A percentile compares a stretch with the other conserved stretches of the same genome.
Conservation (phyloP, 2,329 filamentous ascomycete species). For the Pseudocercospora vitis region DNA sequence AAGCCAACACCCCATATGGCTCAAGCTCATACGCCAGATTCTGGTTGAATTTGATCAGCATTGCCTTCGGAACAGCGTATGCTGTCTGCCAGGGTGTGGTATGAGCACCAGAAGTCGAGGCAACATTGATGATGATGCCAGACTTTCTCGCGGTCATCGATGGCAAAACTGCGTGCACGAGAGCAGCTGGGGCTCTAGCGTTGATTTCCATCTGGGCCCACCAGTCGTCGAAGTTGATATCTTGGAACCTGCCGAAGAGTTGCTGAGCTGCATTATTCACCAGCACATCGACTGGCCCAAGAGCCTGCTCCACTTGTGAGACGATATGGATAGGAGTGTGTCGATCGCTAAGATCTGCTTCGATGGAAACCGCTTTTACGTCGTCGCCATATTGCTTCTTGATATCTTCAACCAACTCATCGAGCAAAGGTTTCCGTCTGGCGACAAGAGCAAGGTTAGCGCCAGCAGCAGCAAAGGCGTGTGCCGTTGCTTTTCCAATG, state of each 20-base stretch:
- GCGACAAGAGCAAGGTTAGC: neutral
- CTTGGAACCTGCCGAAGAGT: neutral
- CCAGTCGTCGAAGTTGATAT: neutral
- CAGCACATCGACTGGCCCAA: neutral
- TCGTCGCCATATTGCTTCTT: neutral
- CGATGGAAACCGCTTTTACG: neutral
- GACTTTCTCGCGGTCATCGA: slow-evolving; percentile 9
- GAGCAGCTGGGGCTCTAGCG: neutral
- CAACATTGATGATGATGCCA: slow-evolving; percentile 9
- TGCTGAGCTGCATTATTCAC: neutral
- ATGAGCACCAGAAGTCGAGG: slow-evolving; percentile 5
- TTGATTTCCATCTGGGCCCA: neutral
- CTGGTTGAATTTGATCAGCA: slow-evolving; percentile 8
- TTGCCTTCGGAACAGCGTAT: slow-evolving; percentile 5
- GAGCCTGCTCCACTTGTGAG: neutral
- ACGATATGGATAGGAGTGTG: neutral
- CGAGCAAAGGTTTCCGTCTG: neutral
- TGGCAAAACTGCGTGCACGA: slow-evolving; percentile 9
- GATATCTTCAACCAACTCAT: neutral
- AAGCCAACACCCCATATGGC: neutral
- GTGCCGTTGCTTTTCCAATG: neutral
- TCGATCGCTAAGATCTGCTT: neutral
- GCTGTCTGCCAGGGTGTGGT: slow-evolving; percentile 3
- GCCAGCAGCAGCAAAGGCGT: neutral
- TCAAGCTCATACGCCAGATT: neutral